These are phyloP conservation scores for Tritrichomonas foetus DNA, from an alignment of 208 protist genomes.

Conservation along the genomic window DNA sequence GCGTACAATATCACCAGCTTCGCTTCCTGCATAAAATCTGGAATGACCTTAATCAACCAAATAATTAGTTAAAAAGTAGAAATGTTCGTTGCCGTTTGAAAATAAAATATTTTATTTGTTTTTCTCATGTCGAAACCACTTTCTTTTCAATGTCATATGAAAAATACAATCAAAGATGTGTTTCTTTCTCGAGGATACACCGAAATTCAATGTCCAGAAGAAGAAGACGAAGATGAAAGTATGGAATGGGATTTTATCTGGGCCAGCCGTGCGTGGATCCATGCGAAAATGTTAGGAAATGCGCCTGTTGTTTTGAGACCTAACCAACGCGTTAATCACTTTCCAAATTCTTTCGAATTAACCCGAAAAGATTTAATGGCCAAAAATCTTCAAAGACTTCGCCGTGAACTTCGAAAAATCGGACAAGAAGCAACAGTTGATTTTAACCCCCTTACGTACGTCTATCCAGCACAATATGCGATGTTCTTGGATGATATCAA, in stretches of 20 bases:
- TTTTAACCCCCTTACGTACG: background rate
- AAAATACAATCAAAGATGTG: slow-evolving; percentile 38
- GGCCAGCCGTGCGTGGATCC: background rate
- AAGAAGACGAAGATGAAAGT: slow-evolving; percentile 6
- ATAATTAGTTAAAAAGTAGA: no score
- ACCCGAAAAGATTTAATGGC: slow-evolving; percentile 33
- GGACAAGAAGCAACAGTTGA: background rate
- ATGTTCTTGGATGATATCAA: background rate
- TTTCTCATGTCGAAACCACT: background rate
- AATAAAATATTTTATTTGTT: background rate
- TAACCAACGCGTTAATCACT: slow-evolving; percentile 15
- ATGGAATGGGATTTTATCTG: slow-evolving; percentile 41
- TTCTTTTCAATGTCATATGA: slow-evolving; percentile 34
- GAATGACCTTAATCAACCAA: no score
- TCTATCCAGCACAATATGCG: background rate
- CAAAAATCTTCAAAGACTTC: background rate
- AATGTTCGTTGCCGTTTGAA: no score
- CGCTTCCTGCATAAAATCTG: no score
- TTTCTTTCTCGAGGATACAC: slow-evolving; percentile 5
- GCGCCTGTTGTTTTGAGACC: background rate
- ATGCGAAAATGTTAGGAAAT: background rate
- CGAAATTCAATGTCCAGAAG: background rate
- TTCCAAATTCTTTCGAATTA: background rate
- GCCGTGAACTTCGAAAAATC: background rate
- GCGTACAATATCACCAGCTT: no score